Conservation (phyloP, 352 stramenopile species). For the Globisporangium heterothallicum region DNA sequence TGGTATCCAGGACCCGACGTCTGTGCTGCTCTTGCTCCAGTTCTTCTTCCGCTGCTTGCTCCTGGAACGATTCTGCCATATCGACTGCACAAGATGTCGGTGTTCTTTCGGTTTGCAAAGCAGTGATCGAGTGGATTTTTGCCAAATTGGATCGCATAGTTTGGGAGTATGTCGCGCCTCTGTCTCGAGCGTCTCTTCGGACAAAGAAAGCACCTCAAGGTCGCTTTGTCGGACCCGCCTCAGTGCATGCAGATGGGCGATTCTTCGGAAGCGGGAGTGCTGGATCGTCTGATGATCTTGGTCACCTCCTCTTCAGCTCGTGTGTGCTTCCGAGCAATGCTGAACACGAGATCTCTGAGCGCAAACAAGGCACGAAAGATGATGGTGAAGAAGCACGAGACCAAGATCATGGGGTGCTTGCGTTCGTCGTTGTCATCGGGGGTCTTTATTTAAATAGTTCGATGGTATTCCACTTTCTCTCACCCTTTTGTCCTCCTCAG, state of each 20-base stretch:
- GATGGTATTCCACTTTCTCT: background rate
- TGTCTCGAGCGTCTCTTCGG: background rate
- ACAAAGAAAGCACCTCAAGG: background rate
- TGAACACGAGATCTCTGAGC: too few relatives aligned
- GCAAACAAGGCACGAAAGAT: too few relatives aligned
- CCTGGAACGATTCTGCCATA: background rate
- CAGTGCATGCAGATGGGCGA: background rate
- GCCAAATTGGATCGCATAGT: too few relatives aligned
- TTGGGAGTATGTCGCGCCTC: too few relatives aligned
- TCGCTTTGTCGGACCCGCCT: background rate
- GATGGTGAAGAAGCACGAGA: too few relatives aligned
- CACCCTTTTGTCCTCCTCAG: background rate
- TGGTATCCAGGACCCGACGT: conserved; percentile 29
- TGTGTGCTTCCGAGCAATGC: too few relatives aligned
- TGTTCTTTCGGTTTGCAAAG: background rate
- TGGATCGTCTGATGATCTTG: background rate
- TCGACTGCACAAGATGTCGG: background rate
- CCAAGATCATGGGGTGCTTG: too few relatives aligned
- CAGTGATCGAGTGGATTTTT: background rate
- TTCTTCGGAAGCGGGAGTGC: background rate
- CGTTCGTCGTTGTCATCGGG: background rate
- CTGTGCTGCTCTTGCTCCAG: background rate
- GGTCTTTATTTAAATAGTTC: background rate
- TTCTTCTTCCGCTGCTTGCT: background rate
- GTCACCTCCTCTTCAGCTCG: too few relatives aligned